Base-by-base conservation (phyloP, 768 basidiomycete genomes). In the Mrakia gelida region DNA sequence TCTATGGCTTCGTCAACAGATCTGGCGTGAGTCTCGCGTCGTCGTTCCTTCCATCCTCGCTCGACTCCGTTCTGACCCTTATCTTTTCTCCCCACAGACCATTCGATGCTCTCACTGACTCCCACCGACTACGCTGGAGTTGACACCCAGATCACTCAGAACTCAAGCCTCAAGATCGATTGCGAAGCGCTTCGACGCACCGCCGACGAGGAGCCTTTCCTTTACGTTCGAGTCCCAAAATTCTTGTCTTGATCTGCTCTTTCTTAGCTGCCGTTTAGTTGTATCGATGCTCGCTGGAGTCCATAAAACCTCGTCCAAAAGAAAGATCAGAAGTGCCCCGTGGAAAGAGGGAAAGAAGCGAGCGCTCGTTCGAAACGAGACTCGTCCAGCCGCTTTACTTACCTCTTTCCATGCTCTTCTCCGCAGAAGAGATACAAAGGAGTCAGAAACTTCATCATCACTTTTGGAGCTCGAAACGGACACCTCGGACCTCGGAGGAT, bases 131-230 rank as follows among this genome's bases (percentile, higher is more conserved):
- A 75, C 41, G 59, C 59, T 23, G 61, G 62, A 15, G 61, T 75
- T 18, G 75, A 75, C 41, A 75, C 75, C 5, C 75, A 75, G 63
- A 75, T 75, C 61, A 75, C 75, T 18, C 61, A 63, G 18, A 52
- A 75, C 63, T 75, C 75, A 2, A 43, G 38, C 34, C 75, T 75
- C 38, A 75, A 75, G 75, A 52, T 67, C 61, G 75, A 75, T 26
- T 75, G 75, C 30, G 75, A 75, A 34, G 65, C 49, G 8, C 21
- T 65, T 28, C 21, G 75, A 21, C 21, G 45, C 2, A 59, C 30
- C 28, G 4, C 75, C 23, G 61, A 65, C 28, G 71, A 73, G 56
- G 52, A 73, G 71, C 71, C 71, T n/a, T 73, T 38, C 26, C 41
- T 70, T 11, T 70, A 41, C 26, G 34, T 70, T 10, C 5, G 41